Base-by-base conservation (phyloP, 2,329 filamentous ascomycete genomes). In the Paraconiothyrium sp. region DNA sequence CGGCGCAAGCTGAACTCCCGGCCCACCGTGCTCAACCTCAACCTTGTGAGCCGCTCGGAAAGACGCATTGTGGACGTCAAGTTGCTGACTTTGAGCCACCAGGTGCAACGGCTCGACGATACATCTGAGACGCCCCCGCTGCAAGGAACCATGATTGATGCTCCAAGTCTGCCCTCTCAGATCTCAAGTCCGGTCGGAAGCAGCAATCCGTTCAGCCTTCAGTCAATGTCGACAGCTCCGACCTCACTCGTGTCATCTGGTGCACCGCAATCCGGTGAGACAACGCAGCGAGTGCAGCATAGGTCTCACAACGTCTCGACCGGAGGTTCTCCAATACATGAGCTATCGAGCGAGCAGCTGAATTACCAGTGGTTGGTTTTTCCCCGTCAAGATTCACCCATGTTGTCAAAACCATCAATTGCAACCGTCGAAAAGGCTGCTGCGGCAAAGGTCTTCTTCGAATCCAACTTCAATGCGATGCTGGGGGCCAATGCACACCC, bases 371-470 rank as follows among this genome's bases (percentile, higher is more conserved):
- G 71, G 67, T 58, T 77, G 1, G 65, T 73, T 0, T 77, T 78
- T 22, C 76, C 75, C 43, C 71, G 74, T 22, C 74, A 78, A 58
- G 74, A 78, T 51, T 69, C 74, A 7, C 73, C 72, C 0, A 64
- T 65, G n/a, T 24, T 75, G 8, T 65, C 68, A 41, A 59, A 67
- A 65, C 80, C 80, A n/a, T 81, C 81, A 1, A 65, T 84, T 24
- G 64, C 74, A 11, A 97, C 93, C 0, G 90, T 93, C 0, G 94
- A 98, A 79, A 88, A 86, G 62, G 87, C 90, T 2, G 89, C 93
- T 0, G 90, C 92, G 0, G 90, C 92, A 47, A 97, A 97, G 76
- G 88, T 96, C 22, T 96, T 89, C 70, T 85, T 98, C 10, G 95
- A 98, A 77, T 92, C 89, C 0, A 88, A 94, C 70, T 97, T 92